Conservation (phyloP, 2,329 filamentous ascomycete species). For the Graphilbum ipis-grandicollis region DNA sequence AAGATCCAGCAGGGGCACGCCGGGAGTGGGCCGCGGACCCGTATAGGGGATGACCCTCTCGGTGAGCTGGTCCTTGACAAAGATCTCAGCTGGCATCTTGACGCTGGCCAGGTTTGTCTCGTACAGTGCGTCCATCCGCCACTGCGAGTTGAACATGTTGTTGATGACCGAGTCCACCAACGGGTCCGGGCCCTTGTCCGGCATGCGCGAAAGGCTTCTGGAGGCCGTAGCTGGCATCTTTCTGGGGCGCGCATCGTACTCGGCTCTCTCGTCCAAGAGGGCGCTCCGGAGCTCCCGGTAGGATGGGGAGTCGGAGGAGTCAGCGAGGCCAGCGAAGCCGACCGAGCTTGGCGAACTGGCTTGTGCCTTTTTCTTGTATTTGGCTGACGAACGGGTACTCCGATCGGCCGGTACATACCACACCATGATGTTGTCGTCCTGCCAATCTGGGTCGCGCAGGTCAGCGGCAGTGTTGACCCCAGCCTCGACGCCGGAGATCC, state of each 20-base stretch:
- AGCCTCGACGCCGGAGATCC: no score
- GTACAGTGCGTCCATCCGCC: conserved; percentile 53
- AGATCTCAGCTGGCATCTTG: conserved; percentile 50
- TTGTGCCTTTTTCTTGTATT: no score
- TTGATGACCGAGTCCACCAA: conserved; percentile 46
- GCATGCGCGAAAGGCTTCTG: no score
- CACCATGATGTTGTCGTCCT: conserved; percentile 61
- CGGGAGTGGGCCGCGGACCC: conserved; percentile 44
- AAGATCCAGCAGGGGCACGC: conserved; percentile 35
- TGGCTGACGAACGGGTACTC: no score
- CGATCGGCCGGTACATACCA: conserved; percentile 73
- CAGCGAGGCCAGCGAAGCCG: no score
- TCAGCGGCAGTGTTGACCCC: neutral
- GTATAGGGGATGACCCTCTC: conserved; percentile 51
- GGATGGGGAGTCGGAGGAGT: no score
- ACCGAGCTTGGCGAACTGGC: no score
- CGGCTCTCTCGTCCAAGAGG: neutral
- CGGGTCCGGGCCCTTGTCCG: no score
- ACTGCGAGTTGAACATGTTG: conserved; percentile 64
- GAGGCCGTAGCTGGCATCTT: no score
- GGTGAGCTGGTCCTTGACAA: conserved; percentile 42
- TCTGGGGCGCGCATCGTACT: no score
- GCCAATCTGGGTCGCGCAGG: conserved; percentile 49
- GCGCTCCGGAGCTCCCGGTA: no score
- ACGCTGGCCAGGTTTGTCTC: conserved; percentile 51